These are phyloP conservation scores for Teratosphaeria viscida DNA, from an alignment of 2,329 filamentous ascomycete species.

Conservation along the genomic window DNA sequence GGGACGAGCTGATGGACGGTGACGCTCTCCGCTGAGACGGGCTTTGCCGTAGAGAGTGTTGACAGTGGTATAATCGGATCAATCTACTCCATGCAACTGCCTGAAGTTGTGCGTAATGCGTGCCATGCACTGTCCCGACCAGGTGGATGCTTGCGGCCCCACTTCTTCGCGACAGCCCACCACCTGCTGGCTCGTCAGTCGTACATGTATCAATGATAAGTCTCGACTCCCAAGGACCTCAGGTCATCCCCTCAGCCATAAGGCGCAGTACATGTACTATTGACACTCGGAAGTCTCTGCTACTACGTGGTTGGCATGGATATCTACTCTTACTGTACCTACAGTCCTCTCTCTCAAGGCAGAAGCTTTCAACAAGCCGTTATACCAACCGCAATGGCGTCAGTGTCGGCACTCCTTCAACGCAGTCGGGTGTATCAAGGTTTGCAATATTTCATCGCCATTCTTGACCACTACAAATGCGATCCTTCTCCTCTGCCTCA, in stretches of 20 bases:
- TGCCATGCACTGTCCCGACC: background rate
- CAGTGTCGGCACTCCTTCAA: background rate
- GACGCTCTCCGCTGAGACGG: background rate
- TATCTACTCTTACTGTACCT: too few relatives aligned
- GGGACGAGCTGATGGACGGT: background rate
- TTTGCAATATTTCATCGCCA: background rate
- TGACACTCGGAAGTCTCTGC: background rate
- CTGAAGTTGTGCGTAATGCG: background rate
- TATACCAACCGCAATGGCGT: background rate
- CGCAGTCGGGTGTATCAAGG: background rate
- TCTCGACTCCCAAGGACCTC: background rate
- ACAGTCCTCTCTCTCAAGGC: background rate
- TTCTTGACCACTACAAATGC: background rate
- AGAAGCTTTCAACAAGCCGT: background rate
- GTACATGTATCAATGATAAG: background rate
- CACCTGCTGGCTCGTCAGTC: too few relatives aligned
- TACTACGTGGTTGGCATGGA: background rate
- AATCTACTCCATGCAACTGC: background rate
- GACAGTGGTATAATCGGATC: background rate
- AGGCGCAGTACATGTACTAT: background rate
- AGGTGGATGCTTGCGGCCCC: background rate
- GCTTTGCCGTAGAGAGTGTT: background rate
- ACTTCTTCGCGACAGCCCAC: background rate
- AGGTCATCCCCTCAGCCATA: background rate
- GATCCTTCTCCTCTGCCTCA: too few relatives aligned